A percentile compares a stretch with the other conserved stretches of the same genome.
Evolutionary conservation across 176 grass and related monocot species (phyloP).

Genomic region (Tillandsia leiboldiana): DNA sequence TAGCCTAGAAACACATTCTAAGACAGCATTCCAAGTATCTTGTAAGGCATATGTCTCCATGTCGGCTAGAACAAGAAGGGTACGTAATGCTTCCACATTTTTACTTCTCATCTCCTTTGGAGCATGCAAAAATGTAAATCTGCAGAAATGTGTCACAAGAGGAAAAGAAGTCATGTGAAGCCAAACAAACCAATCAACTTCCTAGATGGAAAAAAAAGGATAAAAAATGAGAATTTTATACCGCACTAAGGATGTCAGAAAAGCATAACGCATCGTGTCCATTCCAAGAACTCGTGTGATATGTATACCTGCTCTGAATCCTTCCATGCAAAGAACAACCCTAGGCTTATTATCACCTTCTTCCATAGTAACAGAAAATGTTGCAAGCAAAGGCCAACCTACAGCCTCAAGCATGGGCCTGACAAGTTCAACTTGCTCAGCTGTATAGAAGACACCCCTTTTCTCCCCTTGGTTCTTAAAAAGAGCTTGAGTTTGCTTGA

Average conservation of each 20-base stretch:
- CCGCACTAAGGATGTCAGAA: slow-evolving; percentile 96
- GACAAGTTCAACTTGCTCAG: slow-evolving; percentile 86
- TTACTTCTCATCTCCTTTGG: slow-evolving; percentile 98
- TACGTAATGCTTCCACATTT: slow-evolving; percentile 91
- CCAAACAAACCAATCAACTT: slow-evolving; percentile 5
- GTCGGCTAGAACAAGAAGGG: slow-evolving; percentile 83
- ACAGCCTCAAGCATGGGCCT: slow-evolving; percentile 99
- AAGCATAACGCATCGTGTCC: slow-evolving; percentile 99
- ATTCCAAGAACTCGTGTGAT: slow-evolving; percentile 96
- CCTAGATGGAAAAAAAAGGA: neutral
- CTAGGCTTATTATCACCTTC: slow-evolving; percentile 96
- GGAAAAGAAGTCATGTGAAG: slow-evolving; percentile 4
- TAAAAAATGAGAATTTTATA: slow-evolving; percentile 6
- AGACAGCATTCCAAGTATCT: slow-evolving; percentile 99
- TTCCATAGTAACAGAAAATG: slow-evolving; percentile 99
- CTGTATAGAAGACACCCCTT: slow-evolving; percentile 80
- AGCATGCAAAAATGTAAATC: slow-evolving; percentile 95
- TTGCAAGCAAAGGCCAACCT: slow-evolving; percentile 94
- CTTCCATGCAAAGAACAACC: slow-evolving; percentile 97
- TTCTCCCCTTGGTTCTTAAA: slow-evolving; percentile 84
- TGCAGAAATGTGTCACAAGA: slow-evolving; percentile 40
- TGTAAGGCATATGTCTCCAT: slow-evolving; percentile 84
- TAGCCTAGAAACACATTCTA: slow-evolving; percentile 96
- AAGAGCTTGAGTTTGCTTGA: slow-evolving; percentile 75
- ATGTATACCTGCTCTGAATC: slow-evolving; percentile 94